These are phyloP conservation scores for Russula abietina DNA, from an alignment of 768 basidiomycete species.

Conservation along the genomic window DNA sequence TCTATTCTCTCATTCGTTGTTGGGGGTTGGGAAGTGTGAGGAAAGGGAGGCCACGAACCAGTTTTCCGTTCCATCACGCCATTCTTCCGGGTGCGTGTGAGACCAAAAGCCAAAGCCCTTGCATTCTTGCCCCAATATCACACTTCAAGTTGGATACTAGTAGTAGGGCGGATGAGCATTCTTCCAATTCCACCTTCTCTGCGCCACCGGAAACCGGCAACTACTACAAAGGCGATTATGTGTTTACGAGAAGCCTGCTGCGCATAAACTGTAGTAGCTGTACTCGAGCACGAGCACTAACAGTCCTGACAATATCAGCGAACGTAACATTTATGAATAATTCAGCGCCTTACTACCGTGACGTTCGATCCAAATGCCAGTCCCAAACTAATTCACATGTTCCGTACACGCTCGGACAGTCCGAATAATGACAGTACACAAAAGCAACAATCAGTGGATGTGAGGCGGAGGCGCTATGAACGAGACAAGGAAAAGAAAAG, in stretches of 20 bases:
- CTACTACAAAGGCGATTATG: not conserved
- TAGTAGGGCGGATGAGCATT: not conserved
- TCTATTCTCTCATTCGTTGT: not conserved
- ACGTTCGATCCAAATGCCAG: not conserved
- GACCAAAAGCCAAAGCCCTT: not conserved
- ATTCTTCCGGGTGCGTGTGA: not conserved
- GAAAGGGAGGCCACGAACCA: not conserved
- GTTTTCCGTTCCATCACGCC: not conserved
- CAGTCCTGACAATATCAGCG: not conserved
- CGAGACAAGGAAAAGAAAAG: constrained; percentile 7
- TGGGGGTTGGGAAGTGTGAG: not conserved
- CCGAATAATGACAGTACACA: constrained; percentile 26
- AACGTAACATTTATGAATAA: not conserved
- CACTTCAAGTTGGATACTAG: not conserved
- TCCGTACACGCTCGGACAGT: constrained; percentile 15
- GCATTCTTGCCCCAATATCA: too few relatives aligned
- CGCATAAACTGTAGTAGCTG: not conserved
- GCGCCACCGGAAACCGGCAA: not conserved
- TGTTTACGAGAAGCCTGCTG: not conserved
- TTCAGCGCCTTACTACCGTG: not conserved
- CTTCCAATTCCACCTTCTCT: not conserved
- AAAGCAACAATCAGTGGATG: constrained; percentile 20
- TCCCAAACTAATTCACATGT: constrained; percentile 14
- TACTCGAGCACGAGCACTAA: too few relatives aligned
- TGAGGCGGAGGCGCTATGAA: not conserved